Base-by-base conservation (phyloP, 768 basidiomycete species). In the Tylopilus sp. region DNA sequence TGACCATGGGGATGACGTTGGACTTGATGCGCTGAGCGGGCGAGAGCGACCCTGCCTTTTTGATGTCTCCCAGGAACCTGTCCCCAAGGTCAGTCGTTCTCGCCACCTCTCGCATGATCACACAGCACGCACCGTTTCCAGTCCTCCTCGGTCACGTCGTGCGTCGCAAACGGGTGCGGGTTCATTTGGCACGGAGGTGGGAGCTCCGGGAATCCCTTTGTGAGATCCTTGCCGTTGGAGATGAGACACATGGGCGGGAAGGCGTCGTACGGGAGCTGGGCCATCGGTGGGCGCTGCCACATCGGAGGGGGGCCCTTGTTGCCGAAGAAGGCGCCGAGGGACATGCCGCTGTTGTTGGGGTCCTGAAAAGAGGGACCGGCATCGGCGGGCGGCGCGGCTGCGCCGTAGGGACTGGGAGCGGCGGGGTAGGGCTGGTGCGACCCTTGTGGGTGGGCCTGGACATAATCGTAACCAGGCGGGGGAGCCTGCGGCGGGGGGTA, bases 111-210 rank as follows among this genome's bases (percentile, higher is more conserved):
- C 21, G 26, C n/a, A 31, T 7, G 46, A 21, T 3, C 19, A 8
- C 14, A 21, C 2, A 25, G 6, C 17, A 52, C 60, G 21, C 13
- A 78, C 74, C 71, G 68, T 36, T 65, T 59, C 82, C 82, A 83
- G 61, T 83, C 82, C 17, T 63, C 68, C 63, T 82, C 75, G 0
- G 49, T 57, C 4, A 84, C 64, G 57, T 83, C 80, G 62, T 79
- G 77, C 43, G 74, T 67, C 22, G 63, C 58, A 59, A 84, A 84
- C 24, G 81, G 81, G 59, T 84, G 82, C 11, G 73, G 73, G 17
- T 55, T 54, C 10, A 61, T 26, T 26, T 55, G 50, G 5, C 74
- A 70, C 2, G 76, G 75, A 1, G 82, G 82, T 0, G 75, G 71
- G 8, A 73, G 31, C 14, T 60, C 55, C 0, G 76, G 76, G 61